Conservation (phyloP, 148 eudicot genomes). For the Heliamphora exappendiculata region DNA sequence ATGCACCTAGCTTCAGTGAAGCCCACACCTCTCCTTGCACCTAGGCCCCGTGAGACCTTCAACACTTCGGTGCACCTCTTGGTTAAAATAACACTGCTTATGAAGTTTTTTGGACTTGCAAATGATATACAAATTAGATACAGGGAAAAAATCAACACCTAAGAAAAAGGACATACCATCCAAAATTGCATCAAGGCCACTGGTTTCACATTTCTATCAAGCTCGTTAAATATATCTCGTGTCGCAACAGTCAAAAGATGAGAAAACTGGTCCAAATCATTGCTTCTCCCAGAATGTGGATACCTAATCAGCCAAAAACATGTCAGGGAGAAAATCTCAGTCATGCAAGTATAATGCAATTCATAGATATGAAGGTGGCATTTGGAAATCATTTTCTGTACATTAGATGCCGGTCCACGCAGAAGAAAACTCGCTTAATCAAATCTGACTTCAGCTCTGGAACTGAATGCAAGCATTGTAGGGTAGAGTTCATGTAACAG, state of each 20-base stretch:
- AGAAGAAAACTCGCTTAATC: slow-evolving; percentile 39
- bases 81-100: background rate
- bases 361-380: background rate
- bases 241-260: slow-evolving; percentile 90
- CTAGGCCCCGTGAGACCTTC: too few species aligned
- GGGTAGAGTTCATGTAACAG: slow-evolving; percentile 95
- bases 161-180: slow-evolving; percentile 43
- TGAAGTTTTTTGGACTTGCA: background rate
- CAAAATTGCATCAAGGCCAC: slow-evolving; percentile 95
- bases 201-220: slow-evolving; percentile 86
- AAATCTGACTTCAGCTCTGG: slow-evolving; percentile 94
- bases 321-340: background rate
- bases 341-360: slow-evolving; percentile 6
- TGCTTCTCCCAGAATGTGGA: slow-evolving; percentile 65
- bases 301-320: slow-evolving; percentile 43
- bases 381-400: background rate
- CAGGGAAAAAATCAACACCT: background rate
- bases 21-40: too few species aligned
- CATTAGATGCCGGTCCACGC: background rate
- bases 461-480: slow-evolving; percentile 92
- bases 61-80: too few species aligned
- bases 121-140: background rate
- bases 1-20: too few species aligned
- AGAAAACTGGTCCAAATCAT: slow-evolving; percentile 77
- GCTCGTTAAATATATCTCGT: slow-evolving; percentile 74